Percentiles rank a stretch among this genome's conserved stretches.
Conservation (phyloP, 225 moss, liverwort and hornwort genomes). For the Rhytidiadelphus loreus region DNA sequence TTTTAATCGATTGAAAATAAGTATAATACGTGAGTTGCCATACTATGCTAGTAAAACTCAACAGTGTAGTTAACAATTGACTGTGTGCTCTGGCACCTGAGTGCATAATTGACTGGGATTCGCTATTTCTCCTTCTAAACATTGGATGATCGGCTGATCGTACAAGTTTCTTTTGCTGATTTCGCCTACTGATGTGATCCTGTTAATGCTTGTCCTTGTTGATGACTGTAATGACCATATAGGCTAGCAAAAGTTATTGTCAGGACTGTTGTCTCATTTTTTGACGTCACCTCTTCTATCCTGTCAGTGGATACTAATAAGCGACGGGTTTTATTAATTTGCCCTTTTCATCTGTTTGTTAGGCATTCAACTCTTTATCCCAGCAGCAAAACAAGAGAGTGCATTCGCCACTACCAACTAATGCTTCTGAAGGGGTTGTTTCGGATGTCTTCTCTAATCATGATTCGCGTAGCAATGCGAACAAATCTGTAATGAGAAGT, state of each 20-base stretch:
- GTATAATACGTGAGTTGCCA: not conserved
- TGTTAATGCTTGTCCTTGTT: not conserved
- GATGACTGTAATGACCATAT: not conserved
- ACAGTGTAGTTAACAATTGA: not conserved
- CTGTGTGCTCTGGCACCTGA: not conserved
- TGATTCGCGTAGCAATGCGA: not conserved
- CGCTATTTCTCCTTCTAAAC: not conserved
- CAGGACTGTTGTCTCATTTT: not conserved
- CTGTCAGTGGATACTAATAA: not conserved
- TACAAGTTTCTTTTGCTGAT: not conserved
- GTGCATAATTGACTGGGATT: not conserved
- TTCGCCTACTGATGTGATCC: not conserved
- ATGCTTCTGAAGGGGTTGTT: not conserved
- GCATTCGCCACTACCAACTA: conserved; percentile 1
- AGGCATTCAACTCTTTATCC: conserved; percentile 3
- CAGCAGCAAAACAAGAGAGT: conserved; percentile 1
- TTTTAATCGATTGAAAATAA: not conserved
- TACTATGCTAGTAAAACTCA: not conserved
- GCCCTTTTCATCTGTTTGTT: not conserved
- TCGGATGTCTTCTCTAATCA: not conserved
- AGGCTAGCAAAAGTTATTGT: not conserved
- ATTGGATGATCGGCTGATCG: not conserved
- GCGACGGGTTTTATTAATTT: not conserved
- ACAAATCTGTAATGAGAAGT: not conserved
- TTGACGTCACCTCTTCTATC: not conserved